A percentile compares a stretch with the other conserved stretches of the same genome.
phyloP scores from a whole-genome alignment of 1,284 basidiomycete genomes.

The Garcileccinum viscosum region DNA sequence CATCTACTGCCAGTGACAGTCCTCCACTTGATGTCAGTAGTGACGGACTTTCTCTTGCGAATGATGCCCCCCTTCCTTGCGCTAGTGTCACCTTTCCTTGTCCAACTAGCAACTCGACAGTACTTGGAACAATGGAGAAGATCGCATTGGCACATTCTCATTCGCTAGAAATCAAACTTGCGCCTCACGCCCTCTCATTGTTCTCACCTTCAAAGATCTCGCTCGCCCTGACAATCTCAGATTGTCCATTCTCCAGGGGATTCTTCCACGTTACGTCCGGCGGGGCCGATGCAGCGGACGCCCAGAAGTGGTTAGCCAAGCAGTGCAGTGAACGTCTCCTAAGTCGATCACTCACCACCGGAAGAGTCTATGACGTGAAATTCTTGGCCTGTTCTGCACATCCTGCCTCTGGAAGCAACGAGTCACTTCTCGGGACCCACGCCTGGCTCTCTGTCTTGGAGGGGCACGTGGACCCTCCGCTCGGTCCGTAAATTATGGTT shows the following conservation, averaged over 20 bases:
- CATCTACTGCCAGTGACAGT: background rate
- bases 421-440: slow-evolving; percentile 13
- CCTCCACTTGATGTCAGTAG: background rate
- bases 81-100: background rate
- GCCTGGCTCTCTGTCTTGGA: slow-evolving; percentile 26
- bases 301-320: slow-evolving; percentile 10
- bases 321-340: slow-evolving; percentile 17
- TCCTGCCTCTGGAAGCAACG: background rate
- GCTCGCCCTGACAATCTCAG: slow-evolving; percentile 24
- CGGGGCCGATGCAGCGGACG: background rate
- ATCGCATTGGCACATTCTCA: slow-evolving; percentile 9
- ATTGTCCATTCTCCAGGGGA: slow-evolving; percentile 23
- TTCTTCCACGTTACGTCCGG: slow-evolving; percentile 16
- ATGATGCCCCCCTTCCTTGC: background rate
- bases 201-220: background rate
- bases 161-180: background rate
- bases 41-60: background rate
- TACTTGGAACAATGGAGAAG: slow-evolving; percentile 13
- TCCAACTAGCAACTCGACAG: background rate
- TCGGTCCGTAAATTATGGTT: slow-evolving; percentile 14
- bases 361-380: slow-evolving; percentile 25
- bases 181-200: background rate
- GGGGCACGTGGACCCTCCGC: slow-evolving; percentile 15
- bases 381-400: slow-evolving; percentile 22
- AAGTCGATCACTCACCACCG: slow-evolving; percentile 28